phyloP scores from a whole-genome alignment of 306 rosid genomes.

The Carpinus fangiana region DNA sequence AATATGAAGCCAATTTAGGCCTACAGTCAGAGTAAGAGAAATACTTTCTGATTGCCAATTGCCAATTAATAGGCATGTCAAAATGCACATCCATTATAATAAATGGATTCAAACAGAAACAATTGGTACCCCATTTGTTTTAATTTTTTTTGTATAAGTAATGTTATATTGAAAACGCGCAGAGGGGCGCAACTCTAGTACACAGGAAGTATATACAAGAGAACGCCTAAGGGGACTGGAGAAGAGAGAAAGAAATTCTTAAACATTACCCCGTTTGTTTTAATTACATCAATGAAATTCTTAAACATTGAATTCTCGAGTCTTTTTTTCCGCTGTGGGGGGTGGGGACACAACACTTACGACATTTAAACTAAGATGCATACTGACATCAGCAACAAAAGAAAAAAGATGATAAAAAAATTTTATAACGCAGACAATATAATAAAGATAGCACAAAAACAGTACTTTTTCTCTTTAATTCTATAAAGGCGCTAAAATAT shows the following conservation, averaged over 20 bases:
- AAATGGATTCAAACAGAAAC: background rate
- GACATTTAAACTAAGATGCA: background rate
- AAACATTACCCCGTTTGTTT: no score
- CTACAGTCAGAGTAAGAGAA: background rate
- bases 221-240: no score
- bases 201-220: no score
- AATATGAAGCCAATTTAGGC: background rate
- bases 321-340: no score
- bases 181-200: no score
- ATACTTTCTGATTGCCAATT: background rate
- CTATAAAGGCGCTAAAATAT: conserved; percentile 14
- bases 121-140: background rate
- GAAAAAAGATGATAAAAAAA: conserved; percentile 2
- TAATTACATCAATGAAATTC: no score
- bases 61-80: background rate
- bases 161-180: no score
- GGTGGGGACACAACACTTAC: background rate
- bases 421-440: no score
- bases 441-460: background rate
- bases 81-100: background rate
- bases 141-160: no score
- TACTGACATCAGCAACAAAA: conserved; percentile 1
- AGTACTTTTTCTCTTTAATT: background rate
- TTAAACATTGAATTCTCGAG: no score
- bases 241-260: no score